A percentile compares a stretch with the other conserved stretches of the same genome.
These are phyloP conservation scores for Lepiota brunneoincarnata DNA, from an alignment of 768 basidiomycete species.

Conservation along the genomic window DNA sequence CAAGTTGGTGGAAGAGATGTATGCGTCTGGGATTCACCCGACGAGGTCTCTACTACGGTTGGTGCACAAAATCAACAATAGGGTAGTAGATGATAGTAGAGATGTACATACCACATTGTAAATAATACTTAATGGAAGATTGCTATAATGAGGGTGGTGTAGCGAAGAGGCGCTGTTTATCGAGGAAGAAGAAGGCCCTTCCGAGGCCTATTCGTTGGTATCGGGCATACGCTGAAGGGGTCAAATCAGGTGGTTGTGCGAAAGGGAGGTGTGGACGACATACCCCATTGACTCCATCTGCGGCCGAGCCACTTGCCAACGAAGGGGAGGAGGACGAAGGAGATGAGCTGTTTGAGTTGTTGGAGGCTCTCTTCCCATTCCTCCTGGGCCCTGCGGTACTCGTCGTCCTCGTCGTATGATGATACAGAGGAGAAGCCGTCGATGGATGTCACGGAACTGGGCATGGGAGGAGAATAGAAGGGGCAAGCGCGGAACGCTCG, in stretches of 20 bases:
- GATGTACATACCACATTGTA: slow-evolving; percentile 6
- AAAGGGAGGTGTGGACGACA: slow-evolving; percentile 25
- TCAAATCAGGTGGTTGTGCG: slow-evolving; percentile 1
- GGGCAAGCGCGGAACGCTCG: slow-evolving; percentile 12
- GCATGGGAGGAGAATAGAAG: slow-evolving; percentile 39
- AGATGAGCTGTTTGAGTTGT: slow-evolving; percentile 79
- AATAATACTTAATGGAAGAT: not conserved
- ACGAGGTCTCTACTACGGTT: slow-evolving; percentile 44
- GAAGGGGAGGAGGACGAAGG: slow-evolving; percentile 80
- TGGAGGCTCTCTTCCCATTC: slow-evolving; percentile 93
- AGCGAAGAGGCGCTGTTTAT: slow-evolving; percentile 20
- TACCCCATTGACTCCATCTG: slow-evolving; percentile 84
- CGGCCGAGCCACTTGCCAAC: slow-evolving; percentile 88
- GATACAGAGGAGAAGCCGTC: slow-evolving; percentile 55
- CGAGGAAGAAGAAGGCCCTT: slow-evolving; percentile 65
- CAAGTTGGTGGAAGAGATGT: slow-evolving; percentile 62
- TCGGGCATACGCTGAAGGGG: slow-evolving; percentile 59
- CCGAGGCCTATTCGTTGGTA: slow-evolving; percentile 65
- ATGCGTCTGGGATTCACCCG: slow-evolving; percentile 40
- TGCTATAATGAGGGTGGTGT: not conserved
- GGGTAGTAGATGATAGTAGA: slow-evolving; percentile 12
- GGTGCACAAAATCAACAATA: slow-evolving; percentile 45
- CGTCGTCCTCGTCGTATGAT: slow-evolving; percentile 66
- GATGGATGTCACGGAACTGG: slow-evolving; percentile 57
- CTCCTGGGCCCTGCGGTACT: slow-evolving; percentile 73